Conservation (phyloP, 148 eudicot genomes). For the Cornus controversa region DNA sequence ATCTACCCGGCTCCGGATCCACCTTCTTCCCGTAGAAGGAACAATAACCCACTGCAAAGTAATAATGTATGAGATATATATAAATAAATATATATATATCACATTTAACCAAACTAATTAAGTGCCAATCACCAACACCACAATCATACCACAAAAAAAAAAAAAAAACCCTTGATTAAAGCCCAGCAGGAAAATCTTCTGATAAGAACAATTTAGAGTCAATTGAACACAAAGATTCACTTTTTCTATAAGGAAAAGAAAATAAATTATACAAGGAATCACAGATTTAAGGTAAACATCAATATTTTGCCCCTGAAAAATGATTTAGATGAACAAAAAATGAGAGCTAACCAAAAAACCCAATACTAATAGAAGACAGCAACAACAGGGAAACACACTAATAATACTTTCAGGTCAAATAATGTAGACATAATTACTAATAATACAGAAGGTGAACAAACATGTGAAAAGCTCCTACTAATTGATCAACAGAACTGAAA, state of each 20-base stretch:
- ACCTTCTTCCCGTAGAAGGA: slow-evolving; percentile 25
- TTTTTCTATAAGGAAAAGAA: slow-evolving; percentile 7
- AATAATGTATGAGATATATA: neutral
- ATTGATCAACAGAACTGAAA: neutral
- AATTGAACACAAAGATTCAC: neutral
- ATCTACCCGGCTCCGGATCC: slow-evolving; percentile 37
- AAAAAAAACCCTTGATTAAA: neutral
- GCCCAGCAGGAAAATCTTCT: neutral
- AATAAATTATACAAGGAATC: slow-evolving; percentile 12
- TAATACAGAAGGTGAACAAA: neutral
- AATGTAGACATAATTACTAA: no score
- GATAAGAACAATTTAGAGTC: neutral
- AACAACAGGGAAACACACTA: neutral
- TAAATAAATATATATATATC: neutral
- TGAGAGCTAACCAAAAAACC: no score
- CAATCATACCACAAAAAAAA: neutral
- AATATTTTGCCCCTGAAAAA: neutral
- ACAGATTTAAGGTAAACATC: slow-evolving; percentile 10
- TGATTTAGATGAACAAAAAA: no score
- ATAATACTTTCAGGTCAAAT: neutral
- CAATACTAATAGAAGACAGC: neutral
- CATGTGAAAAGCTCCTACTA: neutral
- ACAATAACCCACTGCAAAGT: slow-evolving; percentile 24
- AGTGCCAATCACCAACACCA: neutral
- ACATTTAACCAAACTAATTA: neutral